phyloP scores from a whole-genome alignment of 2,329 filamentous ascomycete genomes.

The Fusarium proliferatum region DNA sequence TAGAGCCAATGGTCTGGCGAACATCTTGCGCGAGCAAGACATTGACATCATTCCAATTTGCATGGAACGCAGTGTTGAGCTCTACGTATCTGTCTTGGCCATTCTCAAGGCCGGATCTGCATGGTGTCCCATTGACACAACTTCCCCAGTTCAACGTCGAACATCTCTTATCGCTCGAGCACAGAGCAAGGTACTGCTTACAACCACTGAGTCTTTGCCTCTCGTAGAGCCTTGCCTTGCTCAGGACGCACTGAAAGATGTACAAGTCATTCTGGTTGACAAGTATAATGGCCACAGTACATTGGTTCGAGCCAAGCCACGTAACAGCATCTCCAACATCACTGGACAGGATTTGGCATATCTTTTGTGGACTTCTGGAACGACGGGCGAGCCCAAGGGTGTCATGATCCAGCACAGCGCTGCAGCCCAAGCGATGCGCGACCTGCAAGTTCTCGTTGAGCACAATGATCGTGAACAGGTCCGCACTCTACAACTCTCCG shows the following conservation, averaged over 20 bases:
- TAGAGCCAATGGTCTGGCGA: conserved; percentile 11
- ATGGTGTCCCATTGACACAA: conserved; percentile 27
- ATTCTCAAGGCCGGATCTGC: conserved; percentile 26
- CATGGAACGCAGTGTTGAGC: conserved; percentile 8
- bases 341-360: conserved; percentile 6
- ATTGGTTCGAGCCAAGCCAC: not conserved
- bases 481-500: conserved; percentile 10
- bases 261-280: conserved; percentile 20
- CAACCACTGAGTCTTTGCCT: conserved; percentile 4
- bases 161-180: conserved; percentile 27
- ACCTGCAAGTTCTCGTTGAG: conserved; percentile 22
- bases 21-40: conserved; percentile 11
- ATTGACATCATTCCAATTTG: conserved; percentile 24
- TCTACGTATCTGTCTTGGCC: conserved; percentile 21
- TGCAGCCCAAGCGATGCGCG: conserved; percentile 16
- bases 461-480: conserved; percentile 20
- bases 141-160: conserved; percentile 15
- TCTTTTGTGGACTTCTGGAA: conserved; percentile 25
- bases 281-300: not conserved
- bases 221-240: conserved; percentile 7
- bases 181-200: conserved; percentile 13
- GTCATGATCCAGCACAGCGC: conserved; percentile 30
- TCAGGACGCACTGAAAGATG: not conserved
- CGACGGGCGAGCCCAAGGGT: conserved; percentile 22
- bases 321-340: not conserved